Evolutionary conservation across 257 asterid species (phyloP).

Genomic region (Nicotiana knightiana): DNA sequence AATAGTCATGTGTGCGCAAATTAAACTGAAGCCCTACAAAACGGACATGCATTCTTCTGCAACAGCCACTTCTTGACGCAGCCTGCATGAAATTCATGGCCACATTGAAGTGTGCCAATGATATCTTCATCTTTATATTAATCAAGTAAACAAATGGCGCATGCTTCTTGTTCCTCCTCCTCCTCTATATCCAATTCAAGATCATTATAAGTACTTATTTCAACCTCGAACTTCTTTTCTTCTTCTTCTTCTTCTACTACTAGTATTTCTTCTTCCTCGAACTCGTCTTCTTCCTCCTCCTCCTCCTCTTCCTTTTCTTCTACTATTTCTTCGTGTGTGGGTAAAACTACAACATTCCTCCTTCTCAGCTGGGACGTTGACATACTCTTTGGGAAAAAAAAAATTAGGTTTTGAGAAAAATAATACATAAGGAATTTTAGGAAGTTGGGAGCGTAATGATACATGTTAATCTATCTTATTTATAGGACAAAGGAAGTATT

Average conservation of each 20-base stretch:
- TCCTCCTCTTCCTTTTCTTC: too few species aligned
- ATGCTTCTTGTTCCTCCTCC: not conserved
- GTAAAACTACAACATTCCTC: too few species aligned
- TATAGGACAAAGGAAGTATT: too few species aligned
- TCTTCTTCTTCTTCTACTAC: too few species aligned
- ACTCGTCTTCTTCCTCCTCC: too few species aligned
- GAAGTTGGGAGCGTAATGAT: too few species aligned
- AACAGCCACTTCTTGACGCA: not conserved
- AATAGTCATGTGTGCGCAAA: not conserved
- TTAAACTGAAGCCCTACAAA: not conserved
- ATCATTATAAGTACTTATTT: too few species aligned
- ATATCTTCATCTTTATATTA: not conserved
- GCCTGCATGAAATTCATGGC: not conserved
- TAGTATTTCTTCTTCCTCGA: too few species aligned
- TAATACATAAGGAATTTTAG: not conserved
- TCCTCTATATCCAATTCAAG: not conserved
- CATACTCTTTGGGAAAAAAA: too few species aligned
- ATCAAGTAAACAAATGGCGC: not conserved
- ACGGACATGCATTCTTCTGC: not conserved
- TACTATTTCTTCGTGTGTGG: too few species aligned
- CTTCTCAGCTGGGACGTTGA: not conserved
- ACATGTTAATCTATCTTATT: too few species aligned
- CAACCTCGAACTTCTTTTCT: too few species aligned
- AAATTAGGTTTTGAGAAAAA: not conserved
- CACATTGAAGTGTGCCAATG: not conserved